A percentile compares a stretch with the other conserved stretches of the same genome.
Conservation (phyloP, 192 early-diverging fungal species). For the Backusella tarrabulga region DNA sequence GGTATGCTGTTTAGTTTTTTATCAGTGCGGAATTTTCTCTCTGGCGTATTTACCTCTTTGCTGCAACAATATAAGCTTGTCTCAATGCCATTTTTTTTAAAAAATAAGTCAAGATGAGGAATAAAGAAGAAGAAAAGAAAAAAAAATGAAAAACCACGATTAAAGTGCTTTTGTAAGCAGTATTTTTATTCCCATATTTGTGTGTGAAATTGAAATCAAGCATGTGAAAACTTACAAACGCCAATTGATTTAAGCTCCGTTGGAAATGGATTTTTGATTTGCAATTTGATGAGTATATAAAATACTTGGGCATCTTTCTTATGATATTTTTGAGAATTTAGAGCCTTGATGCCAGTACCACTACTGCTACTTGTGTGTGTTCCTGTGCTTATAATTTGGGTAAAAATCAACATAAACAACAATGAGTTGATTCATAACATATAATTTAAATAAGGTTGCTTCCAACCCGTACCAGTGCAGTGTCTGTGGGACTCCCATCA, state of each 20-base stretch:
- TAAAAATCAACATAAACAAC: too few relatives aligned
- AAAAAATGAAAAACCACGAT: background rate
- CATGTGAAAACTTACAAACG: conserved; percentile 2
- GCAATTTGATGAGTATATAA: too few relatives aligned
- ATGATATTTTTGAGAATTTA: too few relatives aligned
- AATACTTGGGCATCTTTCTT: too few relatives aligned
- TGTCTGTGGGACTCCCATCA: too few relatives aligned
- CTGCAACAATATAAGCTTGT: conserved; percentile 76
- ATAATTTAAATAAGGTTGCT: too few relatives aligned
- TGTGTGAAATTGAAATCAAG: conserved; percentile 12
- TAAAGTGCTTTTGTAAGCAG: background rate
- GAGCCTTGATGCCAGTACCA: too few relatives aligned
- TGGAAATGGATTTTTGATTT: background rate
- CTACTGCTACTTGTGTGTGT: too few relatives aligned
- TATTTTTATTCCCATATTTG: background rate
- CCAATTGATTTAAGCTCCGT: background rate
- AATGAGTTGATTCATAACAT: too few relatives aligned
- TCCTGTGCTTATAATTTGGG: too few relatives aligned
- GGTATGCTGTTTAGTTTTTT: too few relatives aligned
- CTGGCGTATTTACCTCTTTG: conserved; percentile 49
- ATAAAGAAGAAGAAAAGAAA: background rate
- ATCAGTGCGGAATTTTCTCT: background rate
- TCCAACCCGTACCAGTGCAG: too few relatives aligned
- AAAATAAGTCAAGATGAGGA: background rate
- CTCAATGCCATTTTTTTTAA: conserved; percentile 34